These are phyloP conservation scores for Coemansia sp. DNA, from an alignment of 192 early-diverging fungal species.

Conservation along the genomic window DNA sequence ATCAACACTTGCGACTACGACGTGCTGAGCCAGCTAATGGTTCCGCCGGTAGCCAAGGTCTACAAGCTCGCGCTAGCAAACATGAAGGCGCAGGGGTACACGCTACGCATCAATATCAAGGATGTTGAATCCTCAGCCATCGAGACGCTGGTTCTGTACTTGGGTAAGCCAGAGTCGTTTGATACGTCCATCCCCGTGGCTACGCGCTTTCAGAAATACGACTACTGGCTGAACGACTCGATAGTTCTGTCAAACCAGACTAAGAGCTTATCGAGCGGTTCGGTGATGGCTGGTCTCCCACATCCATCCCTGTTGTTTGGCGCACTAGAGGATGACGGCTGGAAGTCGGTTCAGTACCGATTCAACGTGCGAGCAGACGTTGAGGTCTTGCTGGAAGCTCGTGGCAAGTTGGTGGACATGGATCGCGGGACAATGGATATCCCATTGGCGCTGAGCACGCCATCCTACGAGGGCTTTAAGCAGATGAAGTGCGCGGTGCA, in stretches of 20 bases:
- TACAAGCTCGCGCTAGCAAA: slow-evolving; percentile 25
- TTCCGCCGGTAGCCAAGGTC: slow-evolving; percentile 10
- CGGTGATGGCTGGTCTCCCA: neutral
- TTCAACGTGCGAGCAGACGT: slow-evolving; percentile 13
- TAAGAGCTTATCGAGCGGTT: neutral
- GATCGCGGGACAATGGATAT: slow-evolving; percentile 21
- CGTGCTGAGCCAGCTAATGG: slow-evolving; percentile 13
- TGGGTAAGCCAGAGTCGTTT: slow-evolving; percentile 19
- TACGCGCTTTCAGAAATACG: neutral
- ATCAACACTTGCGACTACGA: slow-evolving; percentile 18
- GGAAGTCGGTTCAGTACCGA: slow-evolving; percentile 1
- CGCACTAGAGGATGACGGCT: neutral
- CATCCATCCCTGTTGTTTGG: neutral
- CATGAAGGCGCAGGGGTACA: slow-evolving; percentile 16
- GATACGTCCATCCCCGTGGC: slow-evolving; percentile 15
- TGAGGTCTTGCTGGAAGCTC: slow-evolving; percentile 6
- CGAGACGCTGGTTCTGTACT: neutral
- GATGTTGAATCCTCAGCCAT: neutral
- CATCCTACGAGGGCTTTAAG: slow-evolving; percentile 2
- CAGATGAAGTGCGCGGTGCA: neutral
- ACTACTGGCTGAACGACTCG: slow-evolving; percentile 4
- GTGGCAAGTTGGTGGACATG: slow-evolving; percentile 17
- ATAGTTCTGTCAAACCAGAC: neutral
- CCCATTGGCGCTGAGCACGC: slow-evolving; percentile 21
- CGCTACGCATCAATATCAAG: slow-evolving; percentile 4